Base-by-base conservation (phyloP, 495 filamentous ascomycete species). In the Neohortaea acidophila region DNA sequence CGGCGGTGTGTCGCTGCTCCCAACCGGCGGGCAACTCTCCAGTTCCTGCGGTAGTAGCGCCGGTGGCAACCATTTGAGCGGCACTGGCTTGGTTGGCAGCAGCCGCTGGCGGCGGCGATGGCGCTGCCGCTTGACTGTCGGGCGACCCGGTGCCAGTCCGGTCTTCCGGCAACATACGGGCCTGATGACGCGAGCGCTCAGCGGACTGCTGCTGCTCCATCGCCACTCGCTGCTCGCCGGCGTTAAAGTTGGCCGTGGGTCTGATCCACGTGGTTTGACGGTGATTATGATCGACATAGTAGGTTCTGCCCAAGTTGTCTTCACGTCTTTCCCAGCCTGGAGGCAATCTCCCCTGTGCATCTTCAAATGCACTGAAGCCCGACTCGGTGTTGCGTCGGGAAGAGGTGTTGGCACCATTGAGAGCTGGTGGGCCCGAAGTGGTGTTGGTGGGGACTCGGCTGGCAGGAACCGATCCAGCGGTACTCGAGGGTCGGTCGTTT, bases 281-380 rank as follows among this genome's bases (percentile, higher is more conserved):
- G 4, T 87, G 92, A 57, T 97, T 97, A 58, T 97, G 89, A 56
- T 97, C 89, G 22, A 97, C 89, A 59, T 97, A 97, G 55, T 97
- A 97, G n/a, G 86, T 96, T 50, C 89, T 76, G 38, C 91, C 91
- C 26, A 97, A 62, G 52, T 96, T 85, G 59, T 97, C 89, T 55
- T 96, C 89, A 28, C 89, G 72, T 33, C 91, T 73, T 59, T 97
- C 89, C 87, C 91, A 97, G 24, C 89, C 89, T 35, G 80, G 75
- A 15, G 89, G 89, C 45, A 97, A 61, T 54, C 87, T 76, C 32
- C 89, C 89, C 55, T 93, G 85, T 23, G 77, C 73, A 55, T 97
- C 89, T 62, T 94, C 87, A 54, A 97, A 97, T 0, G 87, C 84
- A 57, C 83, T 94, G 54, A 89, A 70, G 35, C 43, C 70, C 58